Evolutionary conservation across 371 early-diverging fungal species (phyloP), one percentile per base, ranked within the genome.

Genomic region (Mortierella sp.): DNA sequence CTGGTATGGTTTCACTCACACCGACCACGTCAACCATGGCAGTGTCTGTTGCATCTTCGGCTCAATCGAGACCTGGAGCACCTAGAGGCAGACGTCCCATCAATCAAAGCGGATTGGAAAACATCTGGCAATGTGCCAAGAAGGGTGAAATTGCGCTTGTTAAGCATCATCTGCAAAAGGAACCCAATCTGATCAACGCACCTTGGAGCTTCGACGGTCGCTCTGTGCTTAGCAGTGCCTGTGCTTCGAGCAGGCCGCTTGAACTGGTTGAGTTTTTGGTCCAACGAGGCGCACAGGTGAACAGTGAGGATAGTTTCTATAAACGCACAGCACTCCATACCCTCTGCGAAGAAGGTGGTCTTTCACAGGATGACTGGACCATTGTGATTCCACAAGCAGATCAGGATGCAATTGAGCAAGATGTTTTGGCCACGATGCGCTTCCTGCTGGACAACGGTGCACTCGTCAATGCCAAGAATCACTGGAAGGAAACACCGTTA

Each of bases 191-290:
- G 72, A 68, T 77, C 63, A 72, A 72, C 53, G 32, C 69, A 0
- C 77, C 77, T 7, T 77, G 77, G 77, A 65, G 65, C 41, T 77
- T 77, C 63, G 77, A 77, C 36, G 77, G 77, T 38, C 77, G 77
- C 3, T 72, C 63, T 9, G 72, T 77, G 1, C 65, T 77, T 24
- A 69, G 77, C 69, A 65, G 69, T 69, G 77, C 77, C 6, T 77
- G 77, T 58, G 64, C 77, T 1, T 77, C 77, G 2, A 65, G 58
- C 19, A 72, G 59, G 28, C 77, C 77, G 8, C 72, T 62, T 0
- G 77, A 77, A n/a, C n/a, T 77, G 48, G 72, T 77, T 52, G 77
- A 72, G 69, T 72, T 28, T 40, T 58, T 77, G 65, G 69, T 77
- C 38, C 58, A 53, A n/a, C 72, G 61, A 10, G 77, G 77, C 15